Conservation (phyloP, 2,329 filamentous ascomycete genomes). For the Chrysoporthe puriensis region DNA sequence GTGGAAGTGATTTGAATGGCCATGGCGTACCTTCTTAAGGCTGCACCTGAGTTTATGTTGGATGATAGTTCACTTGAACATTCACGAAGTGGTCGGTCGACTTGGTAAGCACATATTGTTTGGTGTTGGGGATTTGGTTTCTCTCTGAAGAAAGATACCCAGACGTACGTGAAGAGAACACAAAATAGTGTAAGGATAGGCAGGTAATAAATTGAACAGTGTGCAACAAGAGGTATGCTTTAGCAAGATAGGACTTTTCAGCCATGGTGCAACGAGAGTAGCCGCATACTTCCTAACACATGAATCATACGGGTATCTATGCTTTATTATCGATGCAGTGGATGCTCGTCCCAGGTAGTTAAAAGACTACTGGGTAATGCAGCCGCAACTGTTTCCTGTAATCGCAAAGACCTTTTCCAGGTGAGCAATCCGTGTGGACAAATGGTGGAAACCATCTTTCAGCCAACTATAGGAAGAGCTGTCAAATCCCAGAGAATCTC, state of each 20-base stretch:
- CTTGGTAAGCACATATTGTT: background rate
- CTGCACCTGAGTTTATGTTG: background rate
- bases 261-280: background rate
- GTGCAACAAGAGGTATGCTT: background rate
- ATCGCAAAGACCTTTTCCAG: background rate
- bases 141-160: slow-evolving; percentile 21
- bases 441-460: background rate
- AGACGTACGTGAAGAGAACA: background rate
- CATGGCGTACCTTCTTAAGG: background rate
- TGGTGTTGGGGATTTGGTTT: slow-evolving; percentile 2
- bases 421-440: background rate
- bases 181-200: background rate
- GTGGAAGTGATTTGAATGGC: background rate
- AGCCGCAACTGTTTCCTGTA: background rate
- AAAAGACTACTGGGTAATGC: background rate
- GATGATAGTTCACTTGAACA: background rate
- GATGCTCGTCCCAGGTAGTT: background rate
- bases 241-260: background rate
- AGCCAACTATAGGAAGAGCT: background rate
- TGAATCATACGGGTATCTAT: slow-evolving; percentile 1
- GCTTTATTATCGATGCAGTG: background rate
- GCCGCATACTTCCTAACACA: background rate
- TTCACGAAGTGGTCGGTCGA: background rate
- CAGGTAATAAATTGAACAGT: background rate
- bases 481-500: background rate